Percentiles rank a stretch among this genome's conserved stretches.
These are phyloP conservation scores for Exophiala calicioides DNA, from an alignment of 2,329 filamentous ascomycete species.

Conservation along the genomic window DNA sequence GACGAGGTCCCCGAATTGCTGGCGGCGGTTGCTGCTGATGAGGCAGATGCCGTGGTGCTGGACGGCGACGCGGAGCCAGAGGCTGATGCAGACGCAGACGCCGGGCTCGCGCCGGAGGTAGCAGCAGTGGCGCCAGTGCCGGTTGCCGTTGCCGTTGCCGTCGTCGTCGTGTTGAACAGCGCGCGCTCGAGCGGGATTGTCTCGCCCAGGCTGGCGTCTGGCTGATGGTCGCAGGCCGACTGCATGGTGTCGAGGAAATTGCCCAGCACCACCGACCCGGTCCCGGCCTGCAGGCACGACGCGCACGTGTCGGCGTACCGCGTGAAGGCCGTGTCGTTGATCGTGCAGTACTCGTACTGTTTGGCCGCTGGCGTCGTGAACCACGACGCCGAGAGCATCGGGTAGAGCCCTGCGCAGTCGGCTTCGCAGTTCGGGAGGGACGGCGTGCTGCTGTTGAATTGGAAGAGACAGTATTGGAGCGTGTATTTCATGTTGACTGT, in stretches of 20 bases:
- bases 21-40: background rate
- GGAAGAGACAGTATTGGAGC: slow-evolving; percentile 11
- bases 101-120: background rate
- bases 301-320: slow-evolving; percentile 7
- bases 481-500: slow-evolving; percentile 18
- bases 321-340: slow-evolving; percentile 12
- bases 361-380: slow-evolving; percentile 3
- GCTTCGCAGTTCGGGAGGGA: slow-evolving; percentile 8
- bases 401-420: slow-evolving; percentile 11
- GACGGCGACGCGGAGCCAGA: background rate
- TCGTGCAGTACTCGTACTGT: slow-evolving; percentile 15
- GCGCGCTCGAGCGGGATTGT: slow-evolving; percentile 6
- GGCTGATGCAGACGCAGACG: background rate
- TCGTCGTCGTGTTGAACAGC: slow-evolving; percentile 10
- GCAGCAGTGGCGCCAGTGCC: too few species aligned
- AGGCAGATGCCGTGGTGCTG: background rate
- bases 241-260: slow-evolving; percentile 11
- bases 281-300: slow-evolving; percentile 2
- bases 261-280: slow-evolving; percentile 8
- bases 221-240: slow-evolving; percentile 2
- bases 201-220: slow-evolving; percentile 5
- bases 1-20: background rate
- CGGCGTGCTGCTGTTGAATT: slow-evolving; percentile 9
- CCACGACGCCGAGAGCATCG: slow-evolving; percentile 8
- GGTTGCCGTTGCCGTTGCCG: slow-evolving; percentile 1